Base-by-base conservation (phyloP, 257 asterid genomes). In the Thymus mandschuricus region DNA sequence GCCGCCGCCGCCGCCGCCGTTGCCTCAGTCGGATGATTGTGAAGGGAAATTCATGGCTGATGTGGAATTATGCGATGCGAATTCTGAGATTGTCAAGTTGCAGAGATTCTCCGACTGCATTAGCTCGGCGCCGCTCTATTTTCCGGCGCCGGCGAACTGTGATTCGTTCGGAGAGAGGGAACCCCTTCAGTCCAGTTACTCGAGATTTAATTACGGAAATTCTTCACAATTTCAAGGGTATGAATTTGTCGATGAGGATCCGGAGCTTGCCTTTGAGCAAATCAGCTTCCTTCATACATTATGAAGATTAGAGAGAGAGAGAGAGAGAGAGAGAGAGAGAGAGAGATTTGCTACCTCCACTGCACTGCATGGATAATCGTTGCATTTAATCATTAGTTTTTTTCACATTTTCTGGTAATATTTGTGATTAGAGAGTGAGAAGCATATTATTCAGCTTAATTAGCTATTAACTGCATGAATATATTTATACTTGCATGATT, bases 101-200 rank as follows among this genome's bases (percentile, higher is more conserved):
- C 81, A 83, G 45, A 67, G 75, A 44, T 55, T 60, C 11, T 73
- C 9, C 41, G 38, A n/a, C 41, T 30, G 57, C 29, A 6, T 50
- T 50, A 38, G 41, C 21, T 54, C 51, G 10, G 54, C 41, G 65
- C 78, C 81, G 7, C 67, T 60, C 35, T 40, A 60, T 34, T 75
- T 51, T 60, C 62, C 78, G 34, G 73, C 67, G 40, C 11, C 70
- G 45, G 64, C 21, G 21, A 21, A 21, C 21, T 21, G 0, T 21
- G 21, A 21, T 21, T 21, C 21, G 0, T 21, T 21, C 21, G 21
- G 21, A 21, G 71, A 66, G n/a, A 83, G 92, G 96, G 96, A 89
- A 85, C 89, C 89, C 91, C 93, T 89, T 86, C 96, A 85, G 92
- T 89, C 91, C 90, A 86, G 80, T 66, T 60, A 8, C 30, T 64